A percentile compares a stretch with the other conserved stretches of the same genome.
Evolutionary conservation across 2,329 filamentous ascomycete species (phyloP).

Genomic region (Ophiostoma australiae): DNA sequence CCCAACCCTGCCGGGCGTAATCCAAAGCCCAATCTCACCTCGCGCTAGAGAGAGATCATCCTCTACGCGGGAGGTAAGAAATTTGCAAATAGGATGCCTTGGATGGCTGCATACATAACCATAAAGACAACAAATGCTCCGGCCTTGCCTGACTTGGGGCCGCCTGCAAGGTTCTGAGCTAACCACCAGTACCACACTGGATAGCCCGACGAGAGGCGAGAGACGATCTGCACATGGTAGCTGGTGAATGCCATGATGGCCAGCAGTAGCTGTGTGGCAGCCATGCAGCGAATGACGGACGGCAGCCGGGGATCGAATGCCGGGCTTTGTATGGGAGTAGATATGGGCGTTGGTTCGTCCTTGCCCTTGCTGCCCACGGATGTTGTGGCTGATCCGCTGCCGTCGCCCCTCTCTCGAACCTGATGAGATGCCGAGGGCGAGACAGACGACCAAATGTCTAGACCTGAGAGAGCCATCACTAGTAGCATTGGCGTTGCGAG

Average conservation of each 20-base stretch:
- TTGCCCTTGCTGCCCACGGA: neutral
- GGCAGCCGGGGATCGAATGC: slow-evolving; percentile 26
- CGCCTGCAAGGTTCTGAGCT: slow-evolving; percentile 41
- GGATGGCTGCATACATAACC: slow-evolving; percentile 76
- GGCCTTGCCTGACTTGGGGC: slow-evolving; percentile 20
- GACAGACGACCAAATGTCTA: slow-evolving; percentile 32
- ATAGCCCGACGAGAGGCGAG: slow-evolving; percentile 79
- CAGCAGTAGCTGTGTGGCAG: slow-evolving; percentile 67
- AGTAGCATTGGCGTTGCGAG: slow-evolving; percentile 73
- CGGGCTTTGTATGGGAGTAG: neutral
- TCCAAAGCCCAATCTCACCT: neutral
- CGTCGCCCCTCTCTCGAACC: slow-evolving; percentile 15
- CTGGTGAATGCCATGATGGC: slow-evolving; percentile 66
- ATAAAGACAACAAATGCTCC: slow-evolving; percentile 57
- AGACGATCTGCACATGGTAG: slow-evolving; percentile 94
- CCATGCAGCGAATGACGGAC: slow-evolving; percentile 52
- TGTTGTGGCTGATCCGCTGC: neutral
- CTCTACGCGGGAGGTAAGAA: slow-evolving; percentile 84
- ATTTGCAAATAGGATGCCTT: slow-evolving; percentile 77
- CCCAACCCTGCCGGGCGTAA: neutral
- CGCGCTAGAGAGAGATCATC: neutral
- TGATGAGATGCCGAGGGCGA: neutral
- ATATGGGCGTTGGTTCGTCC: neutral
- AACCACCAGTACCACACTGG: slow-evolving; percentile 86
- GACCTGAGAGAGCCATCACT: slow-evolving; percentile 60